Evolutionary conservation across 1,284 basidiomycete species (phyloP), one percentile per base, ranked within the genome.

Genomic region (Afroboletus lepidellus): DNA sequence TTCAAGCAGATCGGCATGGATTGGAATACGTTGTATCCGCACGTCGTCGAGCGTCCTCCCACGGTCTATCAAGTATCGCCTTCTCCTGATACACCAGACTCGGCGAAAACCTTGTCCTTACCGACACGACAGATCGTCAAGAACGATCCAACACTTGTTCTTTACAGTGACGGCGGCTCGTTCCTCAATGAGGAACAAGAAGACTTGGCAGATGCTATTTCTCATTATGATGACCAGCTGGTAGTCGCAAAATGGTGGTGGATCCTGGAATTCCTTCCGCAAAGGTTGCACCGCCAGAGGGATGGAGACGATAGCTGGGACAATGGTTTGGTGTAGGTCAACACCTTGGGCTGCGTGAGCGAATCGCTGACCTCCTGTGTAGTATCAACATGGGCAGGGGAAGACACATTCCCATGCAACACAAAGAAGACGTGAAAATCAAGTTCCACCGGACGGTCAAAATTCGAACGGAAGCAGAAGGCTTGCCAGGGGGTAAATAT

Each of bases 391-490:
- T 72, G 37, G 83, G 80, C 3, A 53, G 58, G 2, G 73, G 74
- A 4, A 72, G 83, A 27, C 57, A 62, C 4, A 70, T 84, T 36
- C 78, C 77, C 2, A 66, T 67, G 48, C 74, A 76, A 50, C 43
- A 51, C 1, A 58, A 57, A 0, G 66, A 71, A 11, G 70, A 65
- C 0, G 53, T 79, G 50, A 67, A 74, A 50, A 52, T 81, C 51
- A 72, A 75, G 52, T 57, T 84, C 1, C 83, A 85, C 55, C 69
- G 80, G 5, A 70, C 74, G 11, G 83, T 85, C 33, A 75, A 77
- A 59, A 64, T 76, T 33, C 75, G 82, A 18, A 72, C 76, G 70
- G 74, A 78, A 46, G 73, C 76, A 23, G 61, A 75, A 15, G 61
- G 57, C 11, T 51, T 74, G 39, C 12, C 21, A 46, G 51, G 58